Base-by-base conservation (phyloP, 2,329 filamentous ascomycete species). In the Blastomyces gilchristii region DNA sequence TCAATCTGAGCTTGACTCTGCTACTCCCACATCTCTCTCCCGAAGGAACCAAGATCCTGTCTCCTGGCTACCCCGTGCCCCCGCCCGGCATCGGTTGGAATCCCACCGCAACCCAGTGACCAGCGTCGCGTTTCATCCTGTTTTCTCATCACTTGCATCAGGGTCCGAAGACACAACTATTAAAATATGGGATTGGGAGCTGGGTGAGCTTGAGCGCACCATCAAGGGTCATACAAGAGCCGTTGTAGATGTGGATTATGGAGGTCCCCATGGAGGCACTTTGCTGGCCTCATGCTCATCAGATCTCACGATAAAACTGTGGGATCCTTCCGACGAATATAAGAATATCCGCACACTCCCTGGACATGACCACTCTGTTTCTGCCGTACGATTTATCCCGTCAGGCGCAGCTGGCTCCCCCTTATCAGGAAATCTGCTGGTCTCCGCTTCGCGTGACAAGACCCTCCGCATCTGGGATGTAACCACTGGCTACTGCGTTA, bases 141-240 rank as follows among this genome's bases (percentile, higher is more conserved):
- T 94, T 41, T 97, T 96, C 76, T 93, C 91, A 11, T 93, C 90
- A 5, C 81, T 97, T 28, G 93, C 92, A 11, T 94, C 91, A 0
- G 92, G 90, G 18, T 95, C 91, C 9, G 92, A 96, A 74, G 93
- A 97, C 75, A 89, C 85, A 62, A 96, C 89, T 8, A 96, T 97
- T 74, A 97, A 97, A 72, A 92, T 97, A 62, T 97, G 92, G 92
- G 92, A 97, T 72, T 97, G 91, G 89, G 92, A 97, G 71, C 78
- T 95, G 31, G 93, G 93, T 58, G 92, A 97, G 75, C 81, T 96
- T 3, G 92, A 97, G 74, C 81, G 88, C 66, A 97, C 92, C 0
- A 83, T 97, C 63, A 97, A 97, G 73, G 91, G 91, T 1, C 93
- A 97, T 71, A 97, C 91, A 5, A 91, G 89, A 72, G 85, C 90